Conservation (phyloP, 2,329 filamentous ascomycete genomes). For the Xylaria sp. region DNA sequence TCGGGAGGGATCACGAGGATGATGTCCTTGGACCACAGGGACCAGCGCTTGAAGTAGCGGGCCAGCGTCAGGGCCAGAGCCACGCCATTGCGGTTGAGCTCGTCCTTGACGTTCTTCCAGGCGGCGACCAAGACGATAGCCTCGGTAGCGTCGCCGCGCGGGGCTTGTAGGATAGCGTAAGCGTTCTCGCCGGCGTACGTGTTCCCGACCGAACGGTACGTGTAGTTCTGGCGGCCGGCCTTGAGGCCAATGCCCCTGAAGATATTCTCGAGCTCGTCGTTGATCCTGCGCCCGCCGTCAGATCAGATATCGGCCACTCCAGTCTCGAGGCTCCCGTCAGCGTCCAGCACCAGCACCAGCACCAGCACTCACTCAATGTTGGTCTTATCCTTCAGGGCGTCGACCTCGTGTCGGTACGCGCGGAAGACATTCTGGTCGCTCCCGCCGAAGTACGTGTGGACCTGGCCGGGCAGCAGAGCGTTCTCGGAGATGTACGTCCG, state of each 20-base stretch:
- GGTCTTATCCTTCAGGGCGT: constrained; percentile 65
- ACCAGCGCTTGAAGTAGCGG: constrained; percentile 97
- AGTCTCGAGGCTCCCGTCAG: not conserved
- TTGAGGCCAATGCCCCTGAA: constrained; percentile 85
- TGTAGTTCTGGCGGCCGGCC: constrained; percentile 87
- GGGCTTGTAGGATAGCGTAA: constrained; percentile 92
- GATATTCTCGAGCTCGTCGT: constrained; percentile 78
- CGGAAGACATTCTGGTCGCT: constrained; percentile 96
- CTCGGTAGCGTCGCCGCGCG: constrained; percentile 94
- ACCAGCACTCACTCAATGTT: constrained; percentile 63
- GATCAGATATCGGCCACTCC: constrained; percentile 12
- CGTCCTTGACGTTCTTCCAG: constrained; percentile 83
- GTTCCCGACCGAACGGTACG: constrained; percentile 81
- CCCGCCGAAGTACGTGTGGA: constrained; percentile 96
- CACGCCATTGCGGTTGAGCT: constrained; percentile 87
- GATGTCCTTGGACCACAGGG: constrained; percentile 98
- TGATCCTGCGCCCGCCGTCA: constrained; percentile 61
- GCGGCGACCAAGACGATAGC: constrained; percentile 92
- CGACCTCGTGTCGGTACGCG: constrained; percentile 87
- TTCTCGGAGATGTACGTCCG: constrained; percentile 98
- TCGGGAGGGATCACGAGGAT: constrained; percentile 91
- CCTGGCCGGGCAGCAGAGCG: constrained; percentile 92
- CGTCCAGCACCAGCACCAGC: not conserved
- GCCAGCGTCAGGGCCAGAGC: constrained; percentile 87
- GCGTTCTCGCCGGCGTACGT: constrained; percentile 85